Percentiles rank a stretch among this genome's conserved stretches.
phyloP scores from a whole-genome alignment of 306 rosid species.

The Fagus sylvatica region DNA sequence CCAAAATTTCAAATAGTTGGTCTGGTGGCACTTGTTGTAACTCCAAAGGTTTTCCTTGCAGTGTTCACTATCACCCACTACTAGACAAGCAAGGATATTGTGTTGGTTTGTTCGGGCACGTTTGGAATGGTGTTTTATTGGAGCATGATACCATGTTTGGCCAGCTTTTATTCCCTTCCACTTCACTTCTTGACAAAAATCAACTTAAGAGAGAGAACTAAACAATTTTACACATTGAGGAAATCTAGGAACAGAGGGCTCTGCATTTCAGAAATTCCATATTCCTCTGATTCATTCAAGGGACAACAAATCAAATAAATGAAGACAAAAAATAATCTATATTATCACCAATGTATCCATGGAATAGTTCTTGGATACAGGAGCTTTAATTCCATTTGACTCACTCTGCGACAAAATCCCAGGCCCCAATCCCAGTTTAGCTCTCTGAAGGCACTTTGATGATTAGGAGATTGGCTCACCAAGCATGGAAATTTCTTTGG shows the following conservation, averaged over 20 bases:
- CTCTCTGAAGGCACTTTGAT: conserved; percentile 14
- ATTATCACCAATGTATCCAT: conserved; percentile 40
- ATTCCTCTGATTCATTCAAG: conserved; percentile 32
- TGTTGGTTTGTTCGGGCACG: conserved; percentile 44
- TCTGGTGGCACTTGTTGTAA: conserved; percentile 34
- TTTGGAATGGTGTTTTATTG: conserved; percentile 34
- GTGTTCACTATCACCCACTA: conserved; percentile 43
- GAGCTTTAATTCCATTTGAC: conserved; percentile 23
- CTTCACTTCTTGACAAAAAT: conserved; percentile 30
- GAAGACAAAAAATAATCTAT: conserved; percentile 39
- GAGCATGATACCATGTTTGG: conserved; percentile 29
- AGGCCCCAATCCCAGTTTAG: neutral
- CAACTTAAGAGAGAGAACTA: conserved; percentile 23
- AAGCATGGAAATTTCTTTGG: conserved; percentile 6
- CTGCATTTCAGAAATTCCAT: conserved; percentile 40
- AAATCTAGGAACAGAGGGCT: conserved; percentile 4
- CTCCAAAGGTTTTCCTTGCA: conserved; percentile 30
- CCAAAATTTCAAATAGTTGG: conserved; percentile 38
- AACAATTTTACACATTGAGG: conserved; percentile 19
- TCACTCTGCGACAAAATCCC: conserved; percentile 21
- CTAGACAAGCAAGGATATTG: conserved; percentile 37
- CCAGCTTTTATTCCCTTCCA: conserved; percentile 59
- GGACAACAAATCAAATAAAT: conserved; percentile 32
- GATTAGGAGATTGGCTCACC: conserved; percentile 2
- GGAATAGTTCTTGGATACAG: conserved; percentile 32